phyloP scores from a whole-genome alignment of 2,329 filamentous ascomycete genomes.

The Trichophyton rubrum region DNA sequence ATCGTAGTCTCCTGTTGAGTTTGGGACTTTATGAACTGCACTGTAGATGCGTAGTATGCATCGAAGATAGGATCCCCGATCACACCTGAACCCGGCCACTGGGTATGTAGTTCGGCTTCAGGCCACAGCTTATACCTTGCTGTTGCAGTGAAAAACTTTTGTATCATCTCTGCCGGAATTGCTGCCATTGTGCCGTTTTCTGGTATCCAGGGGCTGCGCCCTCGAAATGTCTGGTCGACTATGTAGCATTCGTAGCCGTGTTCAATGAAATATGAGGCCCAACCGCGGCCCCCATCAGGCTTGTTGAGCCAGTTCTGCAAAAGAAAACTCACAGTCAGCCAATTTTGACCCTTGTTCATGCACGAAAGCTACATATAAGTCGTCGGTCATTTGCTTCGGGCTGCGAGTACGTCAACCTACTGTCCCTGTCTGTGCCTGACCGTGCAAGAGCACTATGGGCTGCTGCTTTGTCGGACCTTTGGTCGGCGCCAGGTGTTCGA shows the following conservation, averaged over 20 bases:
- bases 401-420: conserved; percentile 7
- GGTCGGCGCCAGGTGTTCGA: conserved; percentile 17
- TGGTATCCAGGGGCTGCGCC: conserved; percentile 16
- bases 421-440: conserved; percentile 16
- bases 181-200: conserved; percentile 8
- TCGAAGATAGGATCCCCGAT: conserved; percentile 22
- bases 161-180: conserved; percentile 9
- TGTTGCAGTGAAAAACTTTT: conserved; percentile 18
- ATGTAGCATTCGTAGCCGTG: conserved; percentile 35
- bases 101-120: conserved; percentile 28
- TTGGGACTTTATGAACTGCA: conserved; percentile 25
- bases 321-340: background rate
- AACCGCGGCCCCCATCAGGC: conserved; percentile 33
- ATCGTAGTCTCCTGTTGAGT: conserved; percentile 21
- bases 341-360: too few relatives aligned
- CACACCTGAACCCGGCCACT: conserved; percentile 29
- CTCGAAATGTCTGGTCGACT: conserved; percentile 25
- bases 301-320: conserved; percentile 32
- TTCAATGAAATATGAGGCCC: conserved; percentile 33
- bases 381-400: too few relatives aligned
- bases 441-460: conserved; percentile 18
- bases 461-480: conserved; percentile 7
- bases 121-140: conserved; percentile 18
- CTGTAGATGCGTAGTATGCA: conserved; percentile 24
- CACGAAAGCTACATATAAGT: too few relatives aligned